These are phyloP conservation scores for Melanopsichium pennsylvanicum DNA, from an alignment of 1,284 basidiomycete species.

Conservation along the genomic window DNA sequence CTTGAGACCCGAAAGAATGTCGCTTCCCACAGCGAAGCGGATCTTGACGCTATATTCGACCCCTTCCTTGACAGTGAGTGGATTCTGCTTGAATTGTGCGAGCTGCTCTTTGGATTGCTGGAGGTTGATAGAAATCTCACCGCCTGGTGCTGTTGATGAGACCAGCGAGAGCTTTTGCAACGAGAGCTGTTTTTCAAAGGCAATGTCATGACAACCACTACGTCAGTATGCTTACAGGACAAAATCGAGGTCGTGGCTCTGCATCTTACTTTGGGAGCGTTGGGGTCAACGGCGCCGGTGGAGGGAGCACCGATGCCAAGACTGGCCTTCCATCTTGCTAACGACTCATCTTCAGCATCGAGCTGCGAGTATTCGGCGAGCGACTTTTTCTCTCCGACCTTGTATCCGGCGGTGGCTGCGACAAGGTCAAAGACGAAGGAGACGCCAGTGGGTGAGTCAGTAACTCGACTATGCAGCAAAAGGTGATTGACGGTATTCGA, in stretches of 20 bases:
- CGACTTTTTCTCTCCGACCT: conserved; percentile 67
- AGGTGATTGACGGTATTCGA: too few species aligned
- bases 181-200: conserved; percentile 54
- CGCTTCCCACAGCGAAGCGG: conserved; percentile 77
- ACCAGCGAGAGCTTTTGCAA: conserved; percentile 68
- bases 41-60: conserved; percentile 80
- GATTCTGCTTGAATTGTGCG: conserved; percentile 70
- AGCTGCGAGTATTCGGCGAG: conserved; percentile 71
- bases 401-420: conserved; percentile 64
- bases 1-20: conserved; percentile 82
- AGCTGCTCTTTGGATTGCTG: conserved; percentile 67
- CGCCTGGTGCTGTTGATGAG: conserved; percentile 65
- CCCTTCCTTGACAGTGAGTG: conserved; percentile 72
- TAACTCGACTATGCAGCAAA: too few species aligned
- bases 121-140: conserved; percentile 68
- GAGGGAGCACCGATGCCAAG: conserved; percentile 78
- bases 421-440: too few species aligned
- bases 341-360: conserved; percentile 83
- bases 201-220: too few species aligned
- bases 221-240: too few species aligned
- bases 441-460: too few species aligned
- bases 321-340: conserved; percentile 84
- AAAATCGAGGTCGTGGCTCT: too few species aligned
- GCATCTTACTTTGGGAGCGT: conserved; percentile 52
- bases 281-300: conserved; percentile 60